Evolutionary conservation across 106 monocot genomes (phyloP), one percentile per base, ranked within the genome.

Genomic region (Phalaenopsis equestris): DNA sequence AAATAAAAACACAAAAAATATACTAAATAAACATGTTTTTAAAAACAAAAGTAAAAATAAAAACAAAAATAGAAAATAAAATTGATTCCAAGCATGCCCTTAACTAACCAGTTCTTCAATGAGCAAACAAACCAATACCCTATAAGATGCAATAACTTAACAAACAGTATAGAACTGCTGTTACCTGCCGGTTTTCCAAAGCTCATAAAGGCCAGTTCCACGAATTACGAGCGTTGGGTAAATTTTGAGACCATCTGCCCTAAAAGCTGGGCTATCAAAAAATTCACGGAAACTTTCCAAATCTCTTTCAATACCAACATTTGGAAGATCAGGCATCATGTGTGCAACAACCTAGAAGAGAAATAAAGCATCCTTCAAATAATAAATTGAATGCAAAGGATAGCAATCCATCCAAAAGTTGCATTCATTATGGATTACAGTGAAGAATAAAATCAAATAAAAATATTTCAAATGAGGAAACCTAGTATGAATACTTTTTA

Each of bases 251-350:
- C 99, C 99, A 88, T 99, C 99, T 43, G 99, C 91, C 75, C 99
- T 82, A 80, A 99, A 99, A 57, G 88, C 76, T 79, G 99, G 99
- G 68, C 79, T 99, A 74, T 99, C 99, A 86, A 99, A 99, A 38
- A 99, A 99, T 84, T 99, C 99, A 47, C 83, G 81, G 81, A 95
- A 99, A 79, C 99, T 99, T 88, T 99, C 95, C 80, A 99, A 39
- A 85, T 99, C 99, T 89, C 99, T 95, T 80, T 99, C 99, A 79
- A 99, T 70, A n/a, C 99, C 99, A 83, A 99, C 99, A 88, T 99
- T 99, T 43, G 99, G 99, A 77, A 99, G 93, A 86, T 99, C 99
- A 78, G 99, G 99, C 99, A 99, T 99, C 99, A 99, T 99, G 84
- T 99, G 99, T 37, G 99, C 99, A 84, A 99, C 99, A 84, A 99